phyloP scores from a whole-genome alignment of 2,329 filamentous ascomycete species.

The Tolypocladium inflatum region DNA sequence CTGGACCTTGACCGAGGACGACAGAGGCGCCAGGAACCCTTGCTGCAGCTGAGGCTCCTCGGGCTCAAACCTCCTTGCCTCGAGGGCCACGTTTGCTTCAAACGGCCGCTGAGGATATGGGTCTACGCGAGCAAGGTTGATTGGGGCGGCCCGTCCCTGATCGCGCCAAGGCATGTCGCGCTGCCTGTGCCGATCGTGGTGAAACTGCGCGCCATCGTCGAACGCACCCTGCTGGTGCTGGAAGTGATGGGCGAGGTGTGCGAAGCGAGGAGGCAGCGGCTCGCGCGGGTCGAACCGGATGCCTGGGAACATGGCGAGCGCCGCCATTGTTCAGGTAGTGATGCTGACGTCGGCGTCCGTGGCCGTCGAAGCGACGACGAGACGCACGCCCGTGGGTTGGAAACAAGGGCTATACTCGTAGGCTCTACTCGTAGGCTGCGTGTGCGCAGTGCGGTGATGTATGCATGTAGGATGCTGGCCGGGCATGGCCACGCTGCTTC shows the following conservation, averaged over 20 bases:
- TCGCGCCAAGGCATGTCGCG: neutral
- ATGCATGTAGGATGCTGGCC: neutral
- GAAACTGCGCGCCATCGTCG: neutral
- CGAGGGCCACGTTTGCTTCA: neutral
- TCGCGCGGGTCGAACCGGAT: slow-evolving; percentile 5
- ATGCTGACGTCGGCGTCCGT: neutral
- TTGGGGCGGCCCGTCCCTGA: neutral
- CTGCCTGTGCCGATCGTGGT: neutral
- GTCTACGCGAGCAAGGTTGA: neutral
- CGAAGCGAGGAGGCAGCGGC: slow-evolving; percentile 2
- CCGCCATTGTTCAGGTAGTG: neutral
- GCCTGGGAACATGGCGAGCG: neutral
- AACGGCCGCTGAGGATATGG: neutral
- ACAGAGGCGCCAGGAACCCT: slow-evolving; percentile 1
- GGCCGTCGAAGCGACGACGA: neutral
- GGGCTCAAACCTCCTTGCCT: neutral
- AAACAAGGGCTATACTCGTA: neutral
- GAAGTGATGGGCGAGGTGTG: neutral
- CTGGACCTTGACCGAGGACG: neutral
- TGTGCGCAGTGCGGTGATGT: neutral
- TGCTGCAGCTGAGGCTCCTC: neutral
- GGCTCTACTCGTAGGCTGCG: neutral
- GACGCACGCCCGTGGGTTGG: neutral
- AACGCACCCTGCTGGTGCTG: neutral
- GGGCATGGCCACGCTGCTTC: neutral